phyloP scores from a whole-genome alignment of 495 filamentous ascomycete species.

The Chaetomium cochliodes region DNA sequence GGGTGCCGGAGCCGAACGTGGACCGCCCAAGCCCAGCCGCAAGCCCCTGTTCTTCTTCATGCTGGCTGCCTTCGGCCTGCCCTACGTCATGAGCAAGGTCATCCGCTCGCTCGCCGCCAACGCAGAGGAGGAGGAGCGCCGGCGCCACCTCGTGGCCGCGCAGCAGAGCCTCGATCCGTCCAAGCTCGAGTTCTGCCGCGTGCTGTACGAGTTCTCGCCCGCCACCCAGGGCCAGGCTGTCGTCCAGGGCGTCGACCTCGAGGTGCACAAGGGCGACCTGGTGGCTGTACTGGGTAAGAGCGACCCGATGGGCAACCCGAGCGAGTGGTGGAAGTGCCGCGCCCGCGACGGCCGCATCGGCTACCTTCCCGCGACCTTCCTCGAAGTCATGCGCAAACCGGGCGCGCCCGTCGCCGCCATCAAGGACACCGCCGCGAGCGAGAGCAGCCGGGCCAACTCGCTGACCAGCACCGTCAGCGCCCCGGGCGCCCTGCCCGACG shows the following conservation, averaged over 20 bases:
- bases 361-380: conserved; percentile 84
- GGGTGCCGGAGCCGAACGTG: conserved; percentile 35
- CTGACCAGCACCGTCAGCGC: conserved; percentile 44
- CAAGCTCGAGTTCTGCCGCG: conserved; percentile 92
- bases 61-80: conserved; percentile 87
- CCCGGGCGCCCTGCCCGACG: conserved; percentile 40
- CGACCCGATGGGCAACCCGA: conserved; percentile 86
- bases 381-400: conserved; percentile 73
- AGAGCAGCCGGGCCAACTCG: conserved; percentile 50
- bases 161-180: conserved; percentile 68
- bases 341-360: conserved; percentile 88
- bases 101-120: conserved; percentile 78
- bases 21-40: conserved; percentile 70
- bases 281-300: conserved; percentile 92
- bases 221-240: conserved; percentile 57
- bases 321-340: conserved; percentile 96
- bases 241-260: conserved; percentile 75
- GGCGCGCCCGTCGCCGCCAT: conserved; percentile 46
- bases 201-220: conserved; percentile 90
- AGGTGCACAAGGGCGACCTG: conserved; percentile 91
- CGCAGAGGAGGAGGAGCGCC: conserved; percentile 76
- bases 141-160: conserved; percentile 50
- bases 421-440: conserved; percentile 57
- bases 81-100: conserved; percentile 92
- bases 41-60: conserved; percentile 97